Percentiles rank a stretch among this genome's conserved stretches.
These are phyloP conservation scores for Xerocomellus amylosporus DNA, from an alignment of 768 basidiomycete species.

Conservation along the genomic window DNA sequence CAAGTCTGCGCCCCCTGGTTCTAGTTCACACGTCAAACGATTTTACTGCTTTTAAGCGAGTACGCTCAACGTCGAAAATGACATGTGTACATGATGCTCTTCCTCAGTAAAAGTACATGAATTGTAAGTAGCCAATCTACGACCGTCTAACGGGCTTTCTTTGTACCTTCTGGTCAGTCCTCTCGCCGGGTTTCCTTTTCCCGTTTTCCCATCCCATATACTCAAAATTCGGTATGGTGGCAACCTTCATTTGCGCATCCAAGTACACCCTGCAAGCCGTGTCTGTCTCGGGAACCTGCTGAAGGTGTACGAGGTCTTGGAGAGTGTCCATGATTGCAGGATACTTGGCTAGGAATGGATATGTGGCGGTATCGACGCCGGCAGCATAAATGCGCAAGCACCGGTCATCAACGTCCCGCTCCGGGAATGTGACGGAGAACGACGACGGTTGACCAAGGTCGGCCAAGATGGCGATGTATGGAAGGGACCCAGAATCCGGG, in stretches of 20 bases:
- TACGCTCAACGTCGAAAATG: no score
- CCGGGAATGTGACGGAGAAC: constrained; percentile 3
- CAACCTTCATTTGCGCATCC: constrained; percentile 2
- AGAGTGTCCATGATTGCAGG: neutral
- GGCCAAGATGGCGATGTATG: constrained; percentile 10
- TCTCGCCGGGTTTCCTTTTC: no score
- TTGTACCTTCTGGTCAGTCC: neutral
- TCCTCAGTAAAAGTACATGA: no score
- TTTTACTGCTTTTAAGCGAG: no score
- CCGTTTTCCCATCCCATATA: constrained; percentile 10
- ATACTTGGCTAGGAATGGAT: constrained; percentile 6
- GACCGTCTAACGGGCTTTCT: neutral
- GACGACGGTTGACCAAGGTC: neutral
- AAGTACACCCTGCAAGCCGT: neutral
- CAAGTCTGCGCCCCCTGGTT: no score
- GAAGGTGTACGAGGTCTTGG: neutral
- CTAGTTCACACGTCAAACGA: no score
- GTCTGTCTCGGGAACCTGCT: neutral
- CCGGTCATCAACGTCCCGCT: neutral
- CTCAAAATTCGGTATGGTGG: neutral
- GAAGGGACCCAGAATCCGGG: neutral
- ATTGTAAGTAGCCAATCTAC: no score
- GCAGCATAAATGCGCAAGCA: constrained; percentile 8
- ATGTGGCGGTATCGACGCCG: neutral
- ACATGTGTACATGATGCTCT: no score